Evolutionary conservation across 139 green algal genomes (phyloP).

Genomic region (Picochlorum sp.): DNA sequence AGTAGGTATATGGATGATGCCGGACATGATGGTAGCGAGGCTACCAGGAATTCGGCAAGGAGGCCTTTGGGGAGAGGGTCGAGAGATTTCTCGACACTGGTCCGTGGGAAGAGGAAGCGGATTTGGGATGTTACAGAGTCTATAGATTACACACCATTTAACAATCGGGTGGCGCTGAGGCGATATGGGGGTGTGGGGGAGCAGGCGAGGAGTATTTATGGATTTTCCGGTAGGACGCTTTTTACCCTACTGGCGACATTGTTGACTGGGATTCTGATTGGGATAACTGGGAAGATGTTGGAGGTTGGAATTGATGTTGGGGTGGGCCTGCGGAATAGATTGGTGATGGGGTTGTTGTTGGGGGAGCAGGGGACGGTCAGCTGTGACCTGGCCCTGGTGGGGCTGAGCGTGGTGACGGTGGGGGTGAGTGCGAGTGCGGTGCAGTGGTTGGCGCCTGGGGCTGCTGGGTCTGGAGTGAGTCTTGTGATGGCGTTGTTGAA

Average conservation of each 20-base stretch:
- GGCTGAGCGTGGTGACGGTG: constrained; percentile 29
- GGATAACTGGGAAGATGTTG: constrained; percentile 42
- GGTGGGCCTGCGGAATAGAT: constrained; percentile 9
- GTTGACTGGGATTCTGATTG: constrained; percentile 54
- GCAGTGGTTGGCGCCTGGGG: constrained; percentile 58
- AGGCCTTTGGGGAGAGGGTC: no score
- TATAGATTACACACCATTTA: constrained; percentile 19
- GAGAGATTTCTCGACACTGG: no score
- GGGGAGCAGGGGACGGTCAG: constrained; percentile 25
- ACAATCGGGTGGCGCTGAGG: constrained; percentile 15
- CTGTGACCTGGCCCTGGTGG: not conserved
- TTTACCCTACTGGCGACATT: constrained; percentile 61
- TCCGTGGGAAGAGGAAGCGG: not conserved
- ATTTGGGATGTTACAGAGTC: constrained; percentile 16
- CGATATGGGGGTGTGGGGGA: not conserved
- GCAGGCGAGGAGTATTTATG: constrained; percentile 18
- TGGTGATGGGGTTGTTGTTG: constrained; percentile 20
- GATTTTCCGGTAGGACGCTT: constrained; percentile 64
- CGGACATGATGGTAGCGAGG: not conserved
- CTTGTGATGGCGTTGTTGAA: constrained; percentile 71
- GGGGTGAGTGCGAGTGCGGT: constrained; percentile 41
- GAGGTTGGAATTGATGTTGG: constrained; percentile 17
- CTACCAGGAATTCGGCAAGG: not conserved
- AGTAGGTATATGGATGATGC: constrained; percentile 1
- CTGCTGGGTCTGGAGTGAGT: constrained; percentile 71